These are phyloP conservation scores for Kwoniella sp. DNA, from an alignment of 768 basidiomycete species.

Conservation along the genomic window DNA sequence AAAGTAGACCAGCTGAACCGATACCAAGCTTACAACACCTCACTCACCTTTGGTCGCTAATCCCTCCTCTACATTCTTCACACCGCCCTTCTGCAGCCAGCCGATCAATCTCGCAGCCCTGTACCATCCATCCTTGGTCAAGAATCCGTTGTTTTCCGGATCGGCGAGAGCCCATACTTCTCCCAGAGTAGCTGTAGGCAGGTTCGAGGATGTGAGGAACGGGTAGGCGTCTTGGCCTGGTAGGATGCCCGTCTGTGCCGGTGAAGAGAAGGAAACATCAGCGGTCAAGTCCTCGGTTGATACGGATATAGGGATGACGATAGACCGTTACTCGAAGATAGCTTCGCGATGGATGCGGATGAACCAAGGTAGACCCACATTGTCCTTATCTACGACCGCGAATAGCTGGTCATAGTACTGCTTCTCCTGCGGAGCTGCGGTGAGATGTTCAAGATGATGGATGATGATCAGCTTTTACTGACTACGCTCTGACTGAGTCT, in stretches of 20 bases:
- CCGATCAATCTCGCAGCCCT: slow-evolving; percentile 88
- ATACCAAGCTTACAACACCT: neutral
- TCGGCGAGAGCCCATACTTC: slow-evolving; percentile 94
- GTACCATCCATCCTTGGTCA: slow-evolving; percentile 83
- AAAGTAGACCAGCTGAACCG: slow-evolving; percentile 13
- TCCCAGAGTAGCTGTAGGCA: slow-evolving; percentile 75
- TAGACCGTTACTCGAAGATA: no score
- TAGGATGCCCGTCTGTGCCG: slow-evolving; percentile 43
- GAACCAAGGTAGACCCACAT: no score
- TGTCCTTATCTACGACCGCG: slow-evolving; percentile 52
- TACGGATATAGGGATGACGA: no score
- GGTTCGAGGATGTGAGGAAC: slow-evolving; percentile 79
- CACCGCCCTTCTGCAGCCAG: slow-evolving; percentile 80
- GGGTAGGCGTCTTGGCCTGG: slow-evolving; percentile 86
- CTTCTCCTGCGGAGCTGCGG: slow-evolving; percentile 52
- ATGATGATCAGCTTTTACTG: slow-evolving; percentile 6
- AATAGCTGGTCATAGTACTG: slow-evolving; percentile 54
- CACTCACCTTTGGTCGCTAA: slow-evolving; percentile 72
- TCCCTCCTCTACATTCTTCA: slow-evolving; percentile 64
- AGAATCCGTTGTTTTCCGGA: slow-evolving; percentile 88
- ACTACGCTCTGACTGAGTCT: neutral
- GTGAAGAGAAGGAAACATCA: neutral
- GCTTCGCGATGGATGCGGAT: no score
- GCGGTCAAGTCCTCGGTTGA: no score
- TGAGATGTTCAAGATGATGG: no score